Conservation (phyloP, 306 rosid species). For the Cucumis sativus region Cucumber_9930_V3 NC_026658.2:5355001-5355500, state of each 20-base stretch:
- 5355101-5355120: neutral
- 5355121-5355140: neutral
- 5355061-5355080: slow-evolving; percentile 11
- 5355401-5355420: neutral
- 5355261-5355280: neutral
- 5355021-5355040: slow-evolving; percentile 95
- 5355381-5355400: neutral
- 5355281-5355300: neutral
- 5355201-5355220: too few species aligned
- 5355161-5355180: neutral
- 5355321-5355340: neutral
- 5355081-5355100: slow-evolving; percentile 15
- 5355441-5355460: neutral
- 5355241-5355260: too few species aligned
- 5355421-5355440: neutral
- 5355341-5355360: neutral
- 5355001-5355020: slow-evolving; percentile 92
- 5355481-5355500: neutral
- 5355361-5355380: neutral
- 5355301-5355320: neutral
- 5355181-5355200: neutral
- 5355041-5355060: slow-evolving; percentile 98
- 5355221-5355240: too few species aligned
- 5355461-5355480: neutral
- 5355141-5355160: neutral